phyloP scores from a whole-genome alignment of 75 land plant species.

The Sequoiadendron giganteum region DNA sequence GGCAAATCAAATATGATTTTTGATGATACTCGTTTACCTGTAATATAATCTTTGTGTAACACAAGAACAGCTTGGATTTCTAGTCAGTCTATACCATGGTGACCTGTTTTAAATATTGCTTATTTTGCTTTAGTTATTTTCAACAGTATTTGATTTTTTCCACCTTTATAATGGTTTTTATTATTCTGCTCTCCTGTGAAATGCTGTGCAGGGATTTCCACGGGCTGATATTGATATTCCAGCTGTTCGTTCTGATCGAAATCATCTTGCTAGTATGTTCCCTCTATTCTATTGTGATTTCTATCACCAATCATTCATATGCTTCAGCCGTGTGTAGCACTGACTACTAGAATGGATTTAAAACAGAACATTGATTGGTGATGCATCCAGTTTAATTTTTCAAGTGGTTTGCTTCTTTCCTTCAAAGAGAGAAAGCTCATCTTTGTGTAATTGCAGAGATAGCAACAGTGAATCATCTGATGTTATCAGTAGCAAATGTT shows the following conservation, averaged over 20 bases:
- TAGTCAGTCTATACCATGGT: neutral
- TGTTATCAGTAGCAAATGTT: neutral
- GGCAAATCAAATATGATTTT: neutral
- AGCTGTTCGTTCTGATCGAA: constrained; percentile 66
- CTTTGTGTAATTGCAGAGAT: neutral
- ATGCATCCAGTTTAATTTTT: neutral
- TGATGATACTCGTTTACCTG: neutral
- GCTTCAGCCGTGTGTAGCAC: neutral
- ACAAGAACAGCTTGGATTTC: neutral
- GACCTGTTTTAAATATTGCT: neutral
- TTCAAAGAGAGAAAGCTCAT: neutral
- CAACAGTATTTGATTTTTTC: neutral
- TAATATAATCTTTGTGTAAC: neutral
- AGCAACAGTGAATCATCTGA: neutral
- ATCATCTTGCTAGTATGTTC: constrained; percentile 64
- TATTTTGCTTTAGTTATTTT: neutral
- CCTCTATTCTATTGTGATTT: neutral
- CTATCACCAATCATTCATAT: neutral
- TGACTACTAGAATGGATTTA: neutral
- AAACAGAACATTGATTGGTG: neutral
- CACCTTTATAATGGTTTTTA: neutral
- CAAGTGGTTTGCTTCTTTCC: neutral
- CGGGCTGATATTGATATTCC: constrained; percentile 80
- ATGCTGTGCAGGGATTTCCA: constrained; percentile 76
- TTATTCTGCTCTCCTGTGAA: neutral